Percentiles rank a stretch among this genome's conserved stretches.
phyloP scores from a whole-genome alignment of 768 basidiomycete species.

The Boletellus ananiceps region DNA sequence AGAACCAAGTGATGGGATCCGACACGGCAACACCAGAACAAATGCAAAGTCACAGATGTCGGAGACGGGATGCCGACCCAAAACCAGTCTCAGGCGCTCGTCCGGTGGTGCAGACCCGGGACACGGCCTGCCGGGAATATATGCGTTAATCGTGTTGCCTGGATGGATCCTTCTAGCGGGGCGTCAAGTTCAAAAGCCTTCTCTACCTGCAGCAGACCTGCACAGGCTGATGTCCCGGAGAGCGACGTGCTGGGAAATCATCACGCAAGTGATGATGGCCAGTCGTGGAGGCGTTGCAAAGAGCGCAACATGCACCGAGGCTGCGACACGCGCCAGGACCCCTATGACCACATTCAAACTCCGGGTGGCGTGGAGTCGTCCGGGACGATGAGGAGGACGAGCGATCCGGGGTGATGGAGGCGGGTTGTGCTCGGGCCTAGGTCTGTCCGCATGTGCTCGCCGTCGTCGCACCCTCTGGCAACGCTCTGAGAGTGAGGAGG shows the following conservation, averaged over 20 bases:
- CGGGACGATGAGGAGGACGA: conserved; percentile 1
- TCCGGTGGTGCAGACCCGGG: too few species aligned
- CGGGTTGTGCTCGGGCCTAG: background rate
- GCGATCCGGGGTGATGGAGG: background rate
- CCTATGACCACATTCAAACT: conserved; percentile 29
- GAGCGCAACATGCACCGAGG: background rate
- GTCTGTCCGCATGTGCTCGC: background rate
- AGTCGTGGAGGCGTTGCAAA: background rate
- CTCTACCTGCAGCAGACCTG: too few species aligned
- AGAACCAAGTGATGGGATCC: too few species aligned
- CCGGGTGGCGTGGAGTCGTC: conserved; percentile 16
- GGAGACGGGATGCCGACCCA: background rate
- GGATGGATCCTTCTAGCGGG: too few species aligned
- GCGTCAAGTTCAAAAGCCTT: too few species aligned
- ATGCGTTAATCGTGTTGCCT: too few species aligned
- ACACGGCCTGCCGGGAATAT: too few species aligned
- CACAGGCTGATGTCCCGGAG: too few species aligned
- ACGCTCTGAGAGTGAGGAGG: background rate
- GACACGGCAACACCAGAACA: too few species aligned
- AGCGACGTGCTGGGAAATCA: too few species aligned
- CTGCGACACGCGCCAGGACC: conserved; percentile 18
- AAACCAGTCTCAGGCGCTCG: background rate
- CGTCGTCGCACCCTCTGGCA: conserved; percentile 3
- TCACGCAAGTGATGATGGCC: background rate
- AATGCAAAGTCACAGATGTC: too few species aligned